Base-by-base conservation (phyloP, 139 green algal species). In the Chlamydomonas urium region DNA sequence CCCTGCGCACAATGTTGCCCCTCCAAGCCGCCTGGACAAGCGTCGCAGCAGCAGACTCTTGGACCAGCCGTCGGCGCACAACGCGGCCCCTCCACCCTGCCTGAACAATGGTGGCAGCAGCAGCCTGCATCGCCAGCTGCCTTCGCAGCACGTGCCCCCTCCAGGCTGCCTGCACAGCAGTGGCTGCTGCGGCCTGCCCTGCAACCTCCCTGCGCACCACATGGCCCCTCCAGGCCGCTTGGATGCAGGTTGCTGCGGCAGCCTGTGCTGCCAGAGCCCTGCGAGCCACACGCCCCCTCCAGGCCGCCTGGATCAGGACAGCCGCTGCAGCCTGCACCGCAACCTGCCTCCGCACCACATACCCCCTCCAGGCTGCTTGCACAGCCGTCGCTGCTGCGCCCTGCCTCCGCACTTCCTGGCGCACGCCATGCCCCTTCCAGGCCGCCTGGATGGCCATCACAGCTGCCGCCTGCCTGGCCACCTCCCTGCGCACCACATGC, bases 391-490 rank as follows among this genome's bases (percentile, higher is more conserved):
- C 69, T 0, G 65, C 65, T 4, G 34, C 35, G 19, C 31, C 35
- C 34, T 53, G 26, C 36, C 50, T 26, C 29, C 33, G 47, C 34
- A 66, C 73, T 28, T 48, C 65, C 69, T 67, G 57, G 4, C 72
- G 62, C 2, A 61, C 78, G 1, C 38, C 19, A 19, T 62, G 47
- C 8, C 59, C 66, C 34, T 79, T 74, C 35, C 56, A 77, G 2
- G 59, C 59, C 2, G 75, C 42, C 74, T 90, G 85, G n/a, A 90
- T 78, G 42, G 58, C 37, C 0, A 71, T 37, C 10, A 74, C 79
- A 32, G 81, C 83, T 2, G 59, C 60, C n/a, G 71, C 63, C 42
- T 53, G 42, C 42, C 42, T 10, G 14, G 14, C 14, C 42, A 53
- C 42, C 14, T 17, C 42, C 42, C 42, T 53, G 14, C 42, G 42